Evolutionary conservation across 441 rosid genomes (phyloP), one percentile per base, ranked within the genome.

Genomic region (Breynia disticha): DNA sequence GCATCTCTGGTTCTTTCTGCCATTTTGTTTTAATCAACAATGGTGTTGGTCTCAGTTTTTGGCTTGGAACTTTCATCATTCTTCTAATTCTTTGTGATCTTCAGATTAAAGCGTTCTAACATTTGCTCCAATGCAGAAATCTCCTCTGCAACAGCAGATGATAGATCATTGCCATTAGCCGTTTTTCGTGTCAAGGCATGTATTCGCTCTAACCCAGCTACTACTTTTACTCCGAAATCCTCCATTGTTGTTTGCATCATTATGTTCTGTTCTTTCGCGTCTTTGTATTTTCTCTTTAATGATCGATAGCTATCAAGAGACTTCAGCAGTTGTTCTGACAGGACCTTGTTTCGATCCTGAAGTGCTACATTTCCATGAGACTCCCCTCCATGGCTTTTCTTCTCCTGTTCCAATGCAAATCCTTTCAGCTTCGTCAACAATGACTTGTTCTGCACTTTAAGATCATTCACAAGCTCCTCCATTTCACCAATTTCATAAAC

Each of bases 311-410:
- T 74, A 3, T 86, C 95, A 32, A 86, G 80, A 7, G 88, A 82
- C 67, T 67, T 82, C 16, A 86, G 69, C 19, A 89, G 87, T 46
- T 89, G 88, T 52, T 80, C 85, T 0, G 97, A 80, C 17, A 89
- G 74, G 8, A 61, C 78, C 69, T 65, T 73, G 75, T 80, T 86
- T 28, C 87, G 72, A 47, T 76, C 95, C 46, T 71, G 87, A 51
- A 83, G 83, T n/a, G 70, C 71, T 16, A 48, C 56, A 48, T 62
- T 63, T 9, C 66, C 75, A 19, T 51, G 76, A 52, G 51, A 55
- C 45, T 73, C 74, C 15, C 52, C 71, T 52, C 57, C 76, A 16
- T 56, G 57, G 11, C 14, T 3, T 50, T 56, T 72, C 69, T 52
- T 72, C 46, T 77, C 74, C 46, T 79, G 79, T 64, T 72, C 78